phyloP scores from a whole-genome alignment of 371 early-diverging fungal species.

The Syncephalastrum sp. region DNA sequence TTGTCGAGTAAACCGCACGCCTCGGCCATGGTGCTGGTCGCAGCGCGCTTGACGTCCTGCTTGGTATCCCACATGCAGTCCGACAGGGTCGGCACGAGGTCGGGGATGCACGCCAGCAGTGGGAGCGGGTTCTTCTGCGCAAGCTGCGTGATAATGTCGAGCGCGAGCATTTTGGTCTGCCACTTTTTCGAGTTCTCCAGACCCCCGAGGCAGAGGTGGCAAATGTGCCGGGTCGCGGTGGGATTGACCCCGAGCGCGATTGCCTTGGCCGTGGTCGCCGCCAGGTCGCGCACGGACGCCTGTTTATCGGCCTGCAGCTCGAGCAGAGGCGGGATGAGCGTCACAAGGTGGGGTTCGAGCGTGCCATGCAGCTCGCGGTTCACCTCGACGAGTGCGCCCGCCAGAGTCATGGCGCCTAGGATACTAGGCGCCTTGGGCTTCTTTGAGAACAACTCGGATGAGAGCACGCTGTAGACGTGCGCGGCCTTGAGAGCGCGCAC shows the following conservation, averaged over 20 bases:
- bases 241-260: slow-evolving; percentile 51
- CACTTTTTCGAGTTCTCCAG: slow-evolving; percentile 68
- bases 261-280: slow-evolving; percentile 44
- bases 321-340: slow-evolving; percentile 44
- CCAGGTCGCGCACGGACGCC: slow-evolving; percentile 49
- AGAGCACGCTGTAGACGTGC: slow-evolving; percentile 18
- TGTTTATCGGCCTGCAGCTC: slow-evolving; percentile 62
- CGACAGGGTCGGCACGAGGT: slow-evolving; percentile 67
- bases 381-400: not conserved
- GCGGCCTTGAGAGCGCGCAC: slow-evolving; percentile 20
- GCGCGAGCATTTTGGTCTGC: slow-evolving; percentile 70
- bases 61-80: slow-evolving; percentile 76
- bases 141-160: slow-evolving; percentile 50
- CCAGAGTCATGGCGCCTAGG: slow-evolving; percentile 9
- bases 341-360: slow-evolving; percentile 55
- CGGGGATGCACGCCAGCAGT: slow-evolving; percentile 60
- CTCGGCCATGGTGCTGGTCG: slow-evolving; percentile 46
- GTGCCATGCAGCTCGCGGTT: slow-evolving; percentile 20
- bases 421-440: slow-evolving; percentile 11
- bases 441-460: slow-evolving; percentile 19
- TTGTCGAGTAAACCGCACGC: slow-evolving; percentile 53
- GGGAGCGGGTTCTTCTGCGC: slow-evolving; percentile 56
- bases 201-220: slow-evolving; percentile 58
- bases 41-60: slow-evolving; percentile 53
- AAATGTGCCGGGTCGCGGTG: slow-evolving; percentile 48